phyloP scores from a whole-genome alignment of 306 rosid species.

The Parietaria judaica region DNA sequence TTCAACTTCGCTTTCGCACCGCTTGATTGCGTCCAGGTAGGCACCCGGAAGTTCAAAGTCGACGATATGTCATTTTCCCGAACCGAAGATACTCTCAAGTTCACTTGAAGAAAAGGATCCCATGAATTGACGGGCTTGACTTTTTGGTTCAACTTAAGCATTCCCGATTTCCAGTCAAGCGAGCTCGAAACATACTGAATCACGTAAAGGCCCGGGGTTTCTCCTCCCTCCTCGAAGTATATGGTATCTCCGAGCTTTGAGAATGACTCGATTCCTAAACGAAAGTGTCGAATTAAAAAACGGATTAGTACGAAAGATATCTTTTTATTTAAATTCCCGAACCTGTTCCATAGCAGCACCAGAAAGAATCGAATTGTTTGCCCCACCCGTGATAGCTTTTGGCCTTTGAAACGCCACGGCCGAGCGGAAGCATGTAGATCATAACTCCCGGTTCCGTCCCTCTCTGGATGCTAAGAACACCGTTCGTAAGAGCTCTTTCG shows the following conservation, averaged over 20 bases:
- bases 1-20: conserved; percentile 48
- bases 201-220: conserved; percentile 49
- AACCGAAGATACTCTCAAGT: conserved; percentile 35
- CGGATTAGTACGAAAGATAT: neutral
- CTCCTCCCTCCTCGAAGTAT: conserved; percentile 68
- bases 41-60: conserved; percentile 58
- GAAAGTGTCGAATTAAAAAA: conserved; percentile 8
- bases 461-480: conserved; percentile 78
- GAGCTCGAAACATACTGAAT: conserved; percentile 76
- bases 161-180: conserved; percentile 65
- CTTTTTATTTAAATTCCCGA: neutral
- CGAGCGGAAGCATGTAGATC: conserved; percentile 87
- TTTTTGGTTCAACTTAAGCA: conserved; percentile 37
- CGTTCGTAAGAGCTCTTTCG: conserved; percentile 85
- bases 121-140: conserved; percentile 45
- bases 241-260: conserved; percentile 90
- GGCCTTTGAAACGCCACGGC: conserved; percentile 65
- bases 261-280: conserved; percentile 68
- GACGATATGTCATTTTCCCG: conserved; percentile 30
- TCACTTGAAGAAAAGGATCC: conserved; percentile 56
- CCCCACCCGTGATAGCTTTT: conserved; percentile 61
- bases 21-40: conserved; percentile 50
- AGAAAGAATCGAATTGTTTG: conserved; percentile 40
- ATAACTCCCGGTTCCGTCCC: conserved; percentile 92
- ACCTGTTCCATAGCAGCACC: conserved; percentile 99